phyloP scores from a whole-genome alignment of 768 basidiomycete species.

The Leucocoprinus leucothites region DNA sequence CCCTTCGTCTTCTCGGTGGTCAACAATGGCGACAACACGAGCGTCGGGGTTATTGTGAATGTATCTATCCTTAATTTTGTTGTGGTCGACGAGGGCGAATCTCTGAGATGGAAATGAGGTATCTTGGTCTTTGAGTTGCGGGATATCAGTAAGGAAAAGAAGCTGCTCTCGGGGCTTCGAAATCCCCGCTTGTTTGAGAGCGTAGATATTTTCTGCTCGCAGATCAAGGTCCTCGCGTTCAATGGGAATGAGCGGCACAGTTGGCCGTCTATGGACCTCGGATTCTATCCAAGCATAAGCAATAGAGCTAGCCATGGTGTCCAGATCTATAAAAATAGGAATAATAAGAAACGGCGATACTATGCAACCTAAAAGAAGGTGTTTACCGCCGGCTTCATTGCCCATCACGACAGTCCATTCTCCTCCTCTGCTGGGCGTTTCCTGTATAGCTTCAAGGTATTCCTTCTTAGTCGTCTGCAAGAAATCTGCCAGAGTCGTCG shows the following conservation, averaged over 20 bases:
- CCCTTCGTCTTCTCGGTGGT: conserved; percentile 90
- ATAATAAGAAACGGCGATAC: neutral
- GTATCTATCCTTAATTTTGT: conserved; percentile 54
- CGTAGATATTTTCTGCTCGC: conserved; percentile 85
- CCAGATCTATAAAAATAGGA: conserved; percentile 64
- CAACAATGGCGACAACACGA: conserved; percentile 75
- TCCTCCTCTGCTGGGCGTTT: conserved; percentile 35
- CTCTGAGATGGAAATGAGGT: conserved; percentile 45
- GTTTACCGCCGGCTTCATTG: conserved; percentile 91
- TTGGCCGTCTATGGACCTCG: conserved; percentile 46
- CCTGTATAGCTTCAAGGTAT: conserved; percentile 57
- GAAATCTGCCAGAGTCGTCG: conserved; percentile 26
- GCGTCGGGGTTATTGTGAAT: conserved; percentile 33
- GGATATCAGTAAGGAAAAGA: conserved; percentile 68
- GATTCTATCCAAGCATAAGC: conserved; percentile 78
- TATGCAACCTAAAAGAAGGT: conserved; percentile 12
- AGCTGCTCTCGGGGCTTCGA: conserved; percentile 49
- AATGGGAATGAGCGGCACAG: conserved; percentile 74
- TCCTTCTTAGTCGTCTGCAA: conserved; percentile 43
- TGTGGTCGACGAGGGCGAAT: conserved; percentile 92
- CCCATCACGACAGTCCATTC: conserved; percentile 91
- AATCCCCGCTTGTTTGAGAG: conserved; percentile 59
- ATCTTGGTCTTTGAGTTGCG: conserved; percentile 23
- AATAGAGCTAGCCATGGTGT: conserved; percentile 83
- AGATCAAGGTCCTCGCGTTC: conserved; percentile 65